Percentiles rank a stretch among this genome's conserved stretches.
Evolutionary conservation across 768 basidiomycete species (phyloP).

Genomic region (Boletus eberwhitei): DNA sequence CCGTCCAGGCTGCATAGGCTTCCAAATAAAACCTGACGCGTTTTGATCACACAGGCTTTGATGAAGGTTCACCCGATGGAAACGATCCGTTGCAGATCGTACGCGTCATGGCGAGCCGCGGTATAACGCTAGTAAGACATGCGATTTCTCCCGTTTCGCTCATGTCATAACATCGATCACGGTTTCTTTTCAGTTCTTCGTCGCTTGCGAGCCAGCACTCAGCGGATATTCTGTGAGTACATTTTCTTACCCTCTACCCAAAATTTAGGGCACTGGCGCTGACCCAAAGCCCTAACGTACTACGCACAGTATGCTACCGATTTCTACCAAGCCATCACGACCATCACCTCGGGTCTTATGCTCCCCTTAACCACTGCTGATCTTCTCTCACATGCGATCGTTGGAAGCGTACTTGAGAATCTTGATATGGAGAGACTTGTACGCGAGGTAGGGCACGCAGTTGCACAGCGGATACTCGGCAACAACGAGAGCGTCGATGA

Average conservation of each 20-base stretch:
- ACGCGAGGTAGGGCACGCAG: slow-evolving; percentile 89
- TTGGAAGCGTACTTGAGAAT: slow-evolving; percentile 94
- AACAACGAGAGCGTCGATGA: slow-evolving; percentile 97
- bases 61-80: slow-evolving; percentile 92
- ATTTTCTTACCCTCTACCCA: slow-evolving; percentile 15
- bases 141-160: slow-evolving; percentile 1
- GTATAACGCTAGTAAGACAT: slow-evolving; percentile 79
- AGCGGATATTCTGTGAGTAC: slow-evolving; percentile 81
- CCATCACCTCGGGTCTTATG: slow-evolving; percentile 94
- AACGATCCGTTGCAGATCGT: slow-evolving; percentile 86
- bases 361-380: slow-evolving; percentile 94
- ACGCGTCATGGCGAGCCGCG: slow-evolving; percentile 83
- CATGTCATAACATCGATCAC: neutral
- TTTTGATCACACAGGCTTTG: slow-evolving; percentile 61
- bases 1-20: slow-evolving; percentile 14
- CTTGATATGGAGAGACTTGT: slow-evolving; percentile 98
- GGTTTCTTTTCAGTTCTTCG: slow-evolving; percentile 71
- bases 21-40: slow-evolving; percentile 12
- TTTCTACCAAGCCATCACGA: slow-evolving; percentile 90
- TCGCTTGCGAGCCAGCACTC: slow-evolving; percentile 96
- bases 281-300: slow-evolving; percentile 13
- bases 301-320: slow-evolving; percentile 86
- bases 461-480: slow-evolving; percentile 87
- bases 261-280: neutral
- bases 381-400: slow-evolving; percentile 91